Base-by-base conservation (phyloP, 2,329 filamentous ascomycete species). In the Calonectria leucothoes region DNA sequence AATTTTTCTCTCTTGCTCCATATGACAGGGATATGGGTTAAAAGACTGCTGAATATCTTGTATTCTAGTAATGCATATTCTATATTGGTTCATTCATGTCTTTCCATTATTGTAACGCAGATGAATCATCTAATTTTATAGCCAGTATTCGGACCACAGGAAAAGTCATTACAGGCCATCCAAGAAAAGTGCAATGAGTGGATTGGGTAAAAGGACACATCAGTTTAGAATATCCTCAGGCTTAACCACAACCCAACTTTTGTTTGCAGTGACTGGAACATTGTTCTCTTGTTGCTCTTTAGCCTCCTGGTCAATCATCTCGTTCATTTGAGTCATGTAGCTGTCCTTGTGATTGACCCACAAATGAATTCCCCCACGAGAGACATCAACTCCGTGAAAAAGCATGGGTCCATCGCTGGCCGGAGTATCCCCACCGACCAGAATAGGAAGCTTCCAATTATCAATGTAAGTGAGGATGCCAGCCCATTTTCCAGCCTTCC, bases 401-500 rank as follows among this genome's bases (percentile, higher is more conserved):
- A 84, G 79, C 86, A 87, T 87, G 12, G 84, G 84, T 0, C 84
- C 85, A 63, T 87, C 86, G 73, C 85, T 87, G 12, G 78, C 80
- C 0, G 86, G 86, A 0, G 86, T 86, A 68, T 87, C 86, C 23
- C 86, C 86, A 1, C 70, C 86, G 17, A 82, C 86, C 2, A 87
- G 78, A 7, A 87, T 76, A 1, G 86, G 86, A 69, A 80, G 81
- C 78, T 84, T 86, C 86, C 86, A 87, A 71, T 84, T 76, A 65
- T 86, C 83, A 27, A 87, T 86, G 74, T 85, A 86, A 1, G 83
- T 82, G 25, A 85, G 81, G 49, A 87, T 85, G 1, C 84, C 86
- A 0, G 85, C 85, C 82, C 84, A 86, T 66, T 87, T 87, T 71
- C 86, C 86, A 0, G 82, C 74, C 79, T 84, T 87, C 86, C 86